These are phyloP conservation scores for Aspergillus uvarum DNA, from an alignment of 2,329 filamentous ascomycete species.

Conservation along the genomic window DNA sequence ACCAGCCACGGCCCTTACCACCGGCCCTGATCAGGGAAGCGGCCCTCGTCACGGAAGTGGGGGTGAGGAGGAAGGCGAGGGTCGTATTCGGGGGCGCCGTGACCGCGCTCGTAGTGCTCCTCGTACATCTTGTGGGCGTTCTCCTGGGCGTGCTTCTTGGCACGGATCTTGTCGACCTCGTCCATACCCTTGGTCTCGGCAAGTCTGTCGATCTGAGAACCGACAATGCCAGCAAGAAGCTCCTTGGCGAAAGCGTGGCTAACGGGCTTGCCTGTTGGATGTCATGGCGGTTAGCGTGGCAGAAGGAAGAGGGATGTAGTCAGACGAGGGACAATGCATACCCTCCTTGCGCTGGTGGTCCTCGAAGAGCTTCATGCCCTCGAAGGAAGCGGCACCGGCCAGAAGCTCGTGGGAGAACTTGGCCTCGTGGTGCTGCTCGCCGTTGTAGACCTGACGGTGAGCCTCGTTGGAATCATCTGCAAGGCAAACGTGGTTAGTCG, in stretches of 20 bases:
- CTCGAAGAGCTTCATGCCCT: conserved; percentile 77
- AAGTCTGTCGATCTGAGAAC: conserved; percentile 73
- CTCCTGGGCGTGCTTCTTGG: conserved; percentile 34
- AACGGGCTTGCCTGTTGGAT: conserved; percentile 62
- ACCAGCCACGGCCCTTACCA: not conserved
- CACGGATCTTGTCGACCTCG: conserved; percentile 51
- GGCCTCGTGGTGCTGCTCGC: conserved; percentile 54
- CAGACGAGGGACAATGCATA: conserved; percentile 33
- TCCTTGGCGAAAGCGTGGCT: conserved; percentile 77
- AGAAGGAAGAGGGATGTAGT: not conserved
- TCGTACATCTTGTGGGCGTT: conserved; percentile 63
- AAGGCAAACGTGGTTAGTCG: conserved; percentile 2
- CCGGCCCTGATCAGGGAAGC: too few species aligned
- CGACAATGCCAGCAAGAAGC: conserved; percentile 68
- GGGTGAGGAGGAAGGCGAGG: conserved; percentile 32
- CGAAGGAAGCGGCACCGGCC: conserved; percentile 74
- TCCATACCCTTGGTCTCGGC: conserved; percentile 69
- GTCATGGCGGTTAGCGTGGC: not conserved
- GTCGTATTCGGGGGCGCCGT: conserved; percentile 53
- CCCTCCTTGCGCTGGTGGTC: conserved; percentile 70
- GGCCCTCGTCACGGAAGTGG: conserved; percentile 1
- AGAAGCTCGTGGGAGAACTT: conserved; percentile 71
- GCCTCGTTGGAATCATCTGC: conserved; percentile 54
- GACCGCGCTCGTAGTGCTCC: conserved; percentile 55
- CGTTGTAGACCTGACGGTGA: conserved; percentile 57